Evolutionary conservation across 768 basidiomycete genomes (phyloP), one percentile per base, ranked within the genome.

Genomic region (Fomitopsis pulvina): DNA sequence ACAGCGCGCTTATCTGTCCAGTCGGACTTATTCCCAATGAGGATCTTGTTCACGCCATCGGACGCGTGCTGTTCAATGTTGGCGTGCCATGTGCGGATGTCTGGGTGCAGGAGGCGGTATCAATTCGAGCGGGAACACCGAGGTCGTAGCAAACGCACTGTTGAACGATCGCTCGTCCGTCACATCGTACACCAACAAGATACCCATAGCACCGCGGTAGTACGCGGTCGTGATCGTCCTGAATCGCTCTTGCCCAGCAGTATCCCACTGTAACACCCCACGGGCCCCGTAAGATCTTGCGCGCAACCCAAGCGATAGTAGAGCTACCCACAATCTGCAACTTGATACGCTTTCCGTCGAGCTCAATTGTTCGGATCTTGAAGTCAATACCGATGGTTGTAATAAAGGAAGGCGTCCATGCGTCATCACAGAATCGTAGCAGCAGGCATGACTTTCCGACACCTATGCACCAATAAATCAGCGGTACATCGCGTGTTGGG

Each of bases 341-440:
- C 71, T 98, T 98, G 67, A 97, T 93, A 40, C 91, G 83, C 73
- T 97, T 97, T 34, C 95, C 95, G 60, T 98, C 95, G 44, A 98
- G 79, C 68, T 98, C 94, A 66, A 98, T 97, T 45, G 94, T 97
- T 28, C 95, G 85, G 70, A 98, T 98, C 85, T 94, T 95, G 79
- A 96, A 96, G 80, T 96, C 93, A 59, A 97, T 94, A 52, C 95
- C 96, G 68, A 99, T 99, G 50, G 96, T 99, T 50, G 94, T 97
- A 71, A 97, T 98, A 76, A 97, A 98, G 39, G 90, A 93, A 42
- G 94, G 94, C 28, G 96, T 98, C 93, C 94, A 99, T 56, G 94
- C 90, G 70, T 99, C 96, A 74, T 98, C 96, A 66, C 93, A 97
- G 81, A 99, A 99, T 57, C 92, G 87, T 53, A 92, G 79, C 46